Percentiles rank a stretch among this genome's conserved stretches.
These are phyloP conservation scores for Usnea hakonensis DNA, from an alignment of 495 filamentous ascomycete genomes.

Conservation along the genomic window DNA sequence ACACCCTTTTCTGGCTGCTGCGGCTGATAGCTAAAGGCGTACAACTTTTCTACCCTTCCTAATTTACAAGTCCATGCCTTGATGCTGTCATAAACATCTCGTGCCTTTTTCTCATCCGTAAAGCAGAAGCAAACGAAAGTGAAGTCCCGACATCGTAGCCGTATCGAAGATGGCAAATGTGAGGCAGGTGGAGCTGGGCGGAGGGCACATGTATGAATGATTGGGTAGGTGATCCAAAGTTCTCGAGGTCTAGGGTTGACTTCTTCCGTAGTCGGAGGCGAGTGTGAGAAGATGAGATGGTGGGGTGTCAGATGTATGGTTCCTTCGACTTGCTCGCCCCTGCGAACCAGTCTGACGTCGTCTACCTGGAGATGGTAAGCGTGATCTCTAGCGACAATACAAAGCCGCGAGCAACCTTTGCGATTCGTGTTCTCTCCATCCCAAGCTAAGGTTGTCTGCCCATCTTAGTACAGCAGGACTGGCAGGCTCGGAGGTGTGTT, in stretches of 20 bases:
- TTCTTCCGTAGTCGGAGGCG: constrained; percentile 27
- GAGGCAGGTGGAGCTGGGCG: constrained; percentile 63
- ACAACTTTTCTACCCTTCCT: constrained; percentile 78
- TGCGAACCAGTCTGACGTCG: constrained; percentile 55
- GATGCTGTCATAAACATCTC: constrained; percentile 86
- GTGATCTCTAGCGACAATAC: not conserved
- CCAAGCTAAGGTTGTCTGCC: not conserved
- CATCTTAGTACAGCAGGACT: not conserved
- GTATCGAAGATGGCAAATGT: constrained; percentile 70
- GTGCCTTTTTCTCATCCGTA: constrained; percentile 58
- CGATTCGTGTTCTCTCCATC: constrained; percentile 52
- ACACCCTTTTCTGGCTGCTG: constrained; percentile 64
- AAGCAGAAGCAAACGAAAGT: constrained; percentile 90
- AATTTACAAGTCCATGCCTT: constrained; percentile 73
- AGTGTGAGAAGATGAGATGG: constrained; percentile 56
- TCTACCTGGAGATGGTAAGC: constrained; percentile 43
- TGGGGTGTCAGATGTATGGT: constrained; percentile 58
- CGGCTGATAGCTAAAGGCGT: constrained; percentile 80
- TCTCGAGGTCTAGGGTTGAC: constrained; percentile 53
- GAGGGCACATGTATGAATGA: constrained; percentile 69
- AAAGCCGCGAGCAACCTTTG: constrained; percentile 36
- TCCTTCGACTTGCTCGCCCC: constrained; percentile 52
- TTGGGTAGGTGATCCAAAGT: constrained; percentile 88
- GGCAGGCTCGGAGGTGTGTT: too few species aligned
- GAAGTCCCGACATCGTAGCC: constrained; percentile 86